Percentiles rank a stretch among this genome's conserved stretches.
Evolutionary conservation across 1,139 yeast genomes (phyloP).

Genomic region (Yamadazyma mexicana): DNA sequence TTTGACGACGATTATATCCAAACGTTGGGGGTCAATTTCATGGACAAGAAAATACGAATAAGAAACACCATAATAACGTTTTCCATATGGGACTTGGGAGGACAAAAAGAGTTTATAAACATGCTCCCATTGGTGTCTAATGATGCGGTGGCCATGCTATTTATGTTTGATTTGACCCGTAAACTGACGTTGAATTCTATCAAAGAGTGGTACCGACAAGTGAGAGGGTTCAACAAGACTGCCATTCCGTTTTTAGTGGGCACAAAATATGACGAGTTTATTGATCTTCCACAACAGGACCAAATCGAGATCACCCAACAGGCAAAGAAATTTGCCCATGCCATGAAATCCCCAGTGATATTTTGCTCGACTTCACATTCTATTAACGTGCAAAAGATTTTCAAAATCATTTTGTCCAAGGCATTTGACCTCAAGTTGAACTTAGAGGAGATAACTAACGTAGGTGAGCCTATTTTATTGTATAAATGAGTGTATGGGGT

Average conservation of each 20-base stretch:
- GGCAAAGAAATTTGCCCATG: slow-evolving; percentile 84
- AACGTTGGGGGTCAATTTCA: slow-evolving; percentile 91
- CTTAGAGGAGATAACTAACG: slow-evolving; percentile 77
- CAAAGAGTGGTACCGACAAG: slow-evolving; percentile 95
- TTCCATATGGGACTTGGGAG: slow-evolving; percentile 96
- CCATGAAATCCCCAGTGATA: slow-evolving; percentile 87
- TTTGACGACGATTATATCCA: slow-evolving; percentile 92
- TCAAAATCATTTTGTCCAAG: slow-evolving; percentile 86
- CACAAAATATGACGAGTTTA: slow-evolving; percentile 88
- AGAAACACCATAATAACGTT: slow-evolving; percentile 89
- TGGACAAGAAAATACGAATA: slow-evolving; percentile 87
- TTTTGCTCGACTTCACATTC: slow-evolving; percentile 94
- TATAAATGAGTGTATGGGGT: slow-evolving; percentile 40
- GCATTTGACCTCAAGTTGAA: slow-evolving; percentile 86
- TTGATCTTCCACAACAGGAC: slow-evolving; percentile 75
- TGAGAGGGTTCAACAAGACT: slow-evolving; percentile 84
- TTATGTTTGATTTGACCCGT: slow-evolving; percentile 89
- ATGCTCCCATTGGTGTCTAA: slow-evolving; percentile 94
- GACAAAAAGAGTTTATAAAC: slow-evolving; percentile 92
- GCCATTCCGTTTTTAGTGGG: slow-evolving; percentile 94
- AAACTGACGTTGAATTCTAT: slow-evolving; percentile 83
- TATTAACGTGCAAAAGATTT: slow-evolving; percentile 90
- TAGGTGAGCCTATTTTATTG: slow-evolving; percentile 87
- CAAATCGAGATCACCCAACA: slow-evolving; percentile 84
- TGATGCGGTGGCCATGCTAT: slow-evolving; percentile 90